phyloP scores from a whole-genome alignment of 345 rosid genomes.

The Euphorbia peplus region DNA sequence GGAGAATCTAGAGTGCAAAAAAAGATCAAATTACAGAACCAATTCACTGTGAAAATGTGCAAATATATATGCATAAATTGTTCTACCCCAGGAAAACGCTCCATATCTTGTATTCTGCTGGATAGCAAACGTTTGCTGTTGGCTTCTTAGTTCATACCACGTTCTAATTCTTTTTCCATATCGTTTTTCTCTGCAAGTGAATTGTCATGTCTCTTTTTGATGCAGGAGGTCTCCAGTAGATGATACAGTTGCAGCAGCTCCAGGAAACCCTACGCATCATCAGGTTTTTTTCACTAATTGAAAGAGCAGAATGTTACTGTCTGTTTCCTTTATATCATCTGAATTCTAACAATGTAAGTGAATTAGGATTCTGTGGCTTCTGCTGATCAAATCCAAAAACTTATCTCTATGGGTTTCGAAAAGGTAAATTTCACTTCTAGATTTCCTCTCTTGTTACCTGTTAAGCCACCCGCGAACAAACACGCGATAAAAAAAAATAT shows the following conservation, averaged over 20 bases:
- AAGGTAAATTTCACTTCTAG: slow-evolving; percentile 40
- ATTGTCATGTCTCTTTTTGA: slow-evolving; percentile 8
- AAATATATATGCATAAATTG: not conserved
- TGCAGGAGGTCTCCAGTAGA: slow-evolving; percentile 34
- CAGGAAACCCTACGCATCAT: slow-evolving; percentile 27
- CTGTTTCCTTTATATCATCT: slow-evolving; percentile 2
- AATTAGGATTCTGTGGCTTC: slow-evolving; percentile 48
- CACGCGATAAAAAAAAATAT: not conserved
- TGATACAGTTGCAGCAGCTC: slow-evolving; percentile 32
- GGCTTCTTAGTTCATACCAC: not conserved
- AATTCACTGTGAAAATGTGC: not conserved
- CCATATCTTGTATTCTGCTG: not conserved
- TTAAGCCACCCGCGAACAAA: not conserved
- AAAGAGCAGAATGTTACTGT: not conserved
- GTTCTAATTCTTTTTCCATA: not conserved
- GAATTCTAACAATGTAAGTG: slow-evolving; percentile 5
- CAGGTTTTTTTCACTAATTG: slow-evolving; percentile 39
- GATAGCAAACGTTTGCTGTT: not conserved
- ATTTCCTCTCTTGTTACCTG: too few species aligned
- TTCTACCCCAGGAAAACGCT: not conserved
- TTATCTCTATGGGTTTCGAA: slow-evolving; percentile 90
- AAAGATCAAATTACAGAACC: not conserved
- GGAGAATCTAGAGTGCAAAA: slow-evolving; percentile 4
- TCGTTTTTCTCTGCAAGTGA: not conserved
- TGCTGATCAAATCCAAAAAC: slow-evolving; percentile 72